These are phyloP conservation scores for Wickerhamomyces subpelliculosus DNA, from an alignment of 805 yeast species.

Conservation along the genomic window DNA sequence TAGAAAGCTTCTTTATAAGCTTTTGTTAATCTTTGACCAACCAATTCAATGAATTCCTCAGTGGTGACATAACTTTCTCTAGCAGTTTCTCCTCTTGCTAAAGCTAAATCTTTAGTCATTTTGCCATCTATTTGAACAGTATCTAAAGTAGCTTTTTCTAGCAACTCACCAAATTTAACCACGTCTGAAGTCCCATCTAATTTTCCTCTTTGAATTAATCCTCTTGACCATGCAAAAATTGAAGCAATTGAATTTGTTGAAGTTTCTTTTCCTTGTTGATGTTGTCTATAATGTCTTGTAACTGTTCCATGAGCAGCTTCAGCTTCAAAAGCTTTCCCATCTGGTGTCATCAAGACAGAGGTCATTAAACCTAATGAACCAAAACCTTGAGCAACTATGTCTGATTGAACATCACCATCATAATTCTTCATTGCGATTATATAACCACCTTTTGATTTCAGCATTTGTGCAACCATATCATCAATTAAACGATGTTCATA, in stretches of 20 bases:
- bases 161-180: slow-evolving; percentile 63
- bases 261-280: slow-evolving; percentile 95
- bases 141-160: slow-evolving; percentile 81
- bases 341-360: slow-evolving; percentile 93
- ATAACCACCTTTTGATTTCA: slow-evolving; percentile 91
- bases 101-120: slow-evolving; percentile 95
- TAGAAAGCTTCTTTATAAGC: slow-evolving; percentile 11
- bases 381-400: slow-evolving; percentile 96
- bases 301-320: slow-evolving; percentile 99
- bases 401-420: slow-evolving; percentile 97
- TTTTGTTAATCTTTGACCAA: slow-evolving; percentile 52
- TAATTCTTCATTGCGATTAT: slow-evolving; percentile 96
- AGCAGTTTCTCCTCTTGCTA: slow-evolving; percentile 81
- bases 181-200: slow-evolving; percentile 85
- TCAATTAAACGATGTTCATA: slow-evolving; percentile 95
- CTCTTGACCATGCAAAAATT: slow-evolving; percentile 95
- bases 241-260: slow-evolving; percentile 97
- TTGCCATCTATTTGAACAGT: slow-evolving; percentile 78
- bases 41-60: slow-evolving; percentile 83
- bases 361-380: slow-evolving; percentile 97
- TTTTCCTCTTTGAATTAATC: slow-evolving; percentile 86
- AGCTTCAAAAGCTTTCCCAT: slow-evolving; percentile 89
- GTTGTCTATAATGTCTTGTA: slow-evolving; percentile 93
- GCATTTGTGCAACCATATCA: slow-evolving; percentile 99
- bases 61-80: slow-evolving; percentile 82